Evolutionary conservation across 371 early-diverging fungal species (phyloP), one percentile per base, ranked within the genome.

Genomic region (Mortierella sp.): DNA sequence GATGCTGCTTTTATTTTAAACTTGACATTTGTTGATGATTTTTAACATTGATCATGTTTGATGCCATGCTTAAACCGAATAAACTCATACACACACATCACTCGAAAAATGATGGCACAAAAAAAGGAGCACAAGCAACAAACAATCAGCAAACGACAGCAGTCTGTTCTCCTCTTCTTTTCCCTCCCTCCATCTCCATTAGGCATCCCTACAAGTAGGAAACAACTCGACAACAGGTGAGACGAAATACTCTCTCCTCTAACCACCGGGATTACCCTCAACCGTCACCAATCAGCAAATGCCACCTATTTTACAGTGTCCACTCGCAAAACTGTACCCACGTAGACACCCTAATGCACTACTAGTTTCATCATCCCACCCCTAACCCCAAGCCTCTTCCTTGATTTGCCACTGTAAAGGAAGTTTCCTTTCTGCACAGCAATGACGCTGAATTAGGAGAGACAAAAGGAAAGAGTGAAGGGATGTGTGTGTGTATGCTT

Each of bases 111-210:
- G 13, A 48, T 1, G 3, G 14, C 60, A 28, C 60, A 58, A 4
- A 60, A 16, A n/a, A 31, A 1, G 1, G 16, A 60, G 60, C 34
- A 31, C 7, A 60, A 70, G 48, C 58, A 74, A 57, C 58, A 73
- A 50, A 48, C 75, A 75, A 74, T 75, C 38, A 68, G 54, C 47
- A 70, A 38, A 38, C 42, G 5, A 38, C 42, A 5, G n/a, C 26
- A 42, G 1, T 72, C 13, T n/a, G 10, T 34, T 28, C 21, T 44
- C 71, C 45, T 28, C 58, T 11, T 60, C 14, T 5, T 45, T n/a
- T 72, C 48, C 58, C 76, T 38, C 2, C 28, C 26, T 71, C 72
- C 54, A 52, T 31, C 19, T 28, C 5, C 26, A 26, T 48, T 48
- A 48, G 48, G 13, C 14, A 11, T 48, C 48, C 48, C 48, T 48